phyloP scores from a whole-genome alignment of 1,284 basidiomycete genomes.

The Neonothopanus nambi region DNA sequence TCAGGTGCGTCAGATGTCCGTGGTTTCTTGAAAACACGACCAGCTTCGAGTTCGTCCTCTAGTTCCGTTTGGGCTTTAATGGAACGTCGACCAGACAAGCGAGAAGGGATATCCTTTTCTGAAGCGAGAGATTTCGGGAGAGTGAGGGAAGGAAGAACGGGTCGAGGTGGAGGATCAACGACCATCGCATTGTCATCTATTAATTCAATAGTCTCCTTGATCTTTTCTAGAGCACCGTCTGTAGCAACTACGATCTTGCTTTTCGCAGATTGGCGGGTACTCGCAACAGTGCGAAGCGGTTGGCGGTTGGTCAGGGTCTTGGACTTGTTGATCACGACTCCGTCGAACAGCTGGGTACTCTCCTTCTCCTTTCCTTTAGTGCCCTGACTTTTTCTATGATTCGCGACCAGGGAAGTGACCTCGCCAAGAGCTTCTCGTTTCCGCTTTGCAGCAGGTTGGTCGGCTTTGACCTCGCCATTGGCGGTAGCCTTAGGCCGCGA shows the following conservation, averaged over 20 bases:
- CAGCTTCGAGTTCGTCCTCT: conserved; percentile 47
- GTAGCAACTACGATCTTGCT: conserved; percentile 25
- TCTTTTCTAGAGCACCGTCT: conserved; percentile 26
- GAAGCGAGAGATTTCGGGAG: conserved; percentile 42
- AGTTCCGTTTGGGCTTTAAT: conserved; percentile 7
- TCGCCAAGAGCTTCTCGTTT: conserved; percentile 77
- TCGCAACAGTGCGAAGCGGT: conserved; percentile 38
- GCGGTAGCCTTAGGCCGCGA: conserved; percentile 48
- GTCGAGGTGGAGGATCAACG: conserved; percentile 46
- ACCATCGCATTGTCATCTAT: conserved; percentile 58
- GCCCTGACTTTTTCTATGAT: conserved; percentile 38
- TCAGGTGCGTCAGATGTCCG: conserved; percentile 69
- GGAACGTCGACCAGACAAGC: conserved; percentile 25
- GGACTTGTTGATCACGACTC: conserved; percentile 50
- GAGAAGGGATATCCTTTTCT: conserved; percentile 31
- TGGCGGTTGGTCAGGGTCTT: conserved; percentile 40
- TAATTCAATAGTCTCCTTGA: conserved; percentile 26
- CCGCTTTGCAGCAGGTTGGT: conserved; percentile 55
- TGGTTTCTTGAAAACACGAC: conserved; percentile 66
- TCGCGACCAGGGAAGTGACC: conserved; percentile 53
- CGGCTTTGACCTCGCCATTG: conserved; percentile 38
- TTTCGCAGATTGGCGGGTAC: conserved; percentile 30
- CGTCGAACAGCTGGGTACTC: conserved; percentile 48
- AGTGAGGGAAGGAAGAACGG: conserved; percentile 40
- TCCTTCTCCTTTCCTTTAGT: conserved; percentile 50